A percentile compares a stretch with the other conserved stretches of the same genome.
Conservation (phyloP, 2,329 filamentous ascomycete genomes). For the Fusarium siculi region DNA sequence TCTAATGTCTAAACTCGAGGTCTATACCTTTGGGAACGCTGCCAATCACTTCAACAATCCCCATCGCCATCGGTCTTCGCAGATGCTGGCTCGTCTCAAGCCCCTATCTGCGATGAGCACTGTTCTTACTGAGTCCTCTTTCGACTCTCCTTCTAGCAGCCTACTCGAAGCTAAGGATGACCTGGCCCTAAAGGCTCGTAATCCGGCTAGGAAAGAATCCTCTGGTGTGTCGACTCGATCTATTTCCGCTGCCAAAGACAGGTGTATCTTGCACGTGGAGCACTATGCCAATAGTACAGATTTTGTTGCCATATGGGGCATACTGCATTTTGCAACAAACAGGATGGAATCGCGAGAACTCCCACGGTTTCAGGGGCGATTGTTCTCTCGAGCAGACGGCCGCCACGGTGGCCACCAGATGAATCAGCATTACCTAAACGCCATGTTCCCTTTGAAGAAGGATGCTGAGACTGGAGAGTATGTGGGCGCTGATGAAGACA, state of each 20-base stretch:
- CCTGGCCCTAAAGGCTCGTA: slow-evolving; percentile 16
- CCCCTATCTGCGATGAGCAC: slow-evolving; percentile 51
- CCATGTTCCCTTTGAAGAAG: slow-evolving; percentile 66
- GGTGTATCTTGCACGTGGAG: slow-evolving; percentile 76
- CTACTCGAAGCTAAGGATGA: slow-evolving; percentile 35
- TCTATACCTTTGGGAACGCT: slow-evolving; percentile 82
- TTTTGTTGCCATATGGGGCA: slow-evolving; percentile 79
- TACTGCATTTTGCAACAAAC: slow-evolving; percentile 72
- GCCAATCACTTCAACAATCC: slow-evolving; percentile 88
- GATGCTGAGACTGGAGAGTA: slow-evolving; percentile 56
- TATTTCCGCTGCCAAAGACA: slow-evolving; percentile 53
- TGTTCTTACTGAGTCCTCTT: slow-evolving; percentile 51
- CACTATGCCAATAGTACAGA: slow-evolving; percentile 82
- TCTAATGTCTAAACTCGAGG: slow-evolving; percentile 74
- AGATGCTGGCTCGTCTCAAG: slow-evolving; percentile 49
- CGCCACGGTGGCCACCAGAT: slow-evolving; percentile 66
- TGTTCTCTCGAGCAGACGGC: slow-evolving; percentile 65
- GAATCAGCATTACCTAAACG: slow-evolving; percentile 70
- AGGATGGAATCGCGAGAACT: slow-evolving; percentile 54
- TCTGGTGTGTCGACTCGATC: slow-evolving; percentile 50
- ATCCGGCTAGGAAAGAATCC: slow-evolving; percentile 35
- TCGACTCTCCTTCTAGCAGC: slow-evolving; percentile 38
- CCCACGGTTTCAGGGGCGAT: slow-evolving; percentile 69
- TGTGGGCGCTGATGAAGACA: slow-evolving; percentile 58
- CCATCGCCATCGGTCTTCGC: slow-evolving; percentile 61